phyloP scores from a whole-genome alignment of 192 early-diverging fungal genomes.

The Backusella luteola region DNA sequence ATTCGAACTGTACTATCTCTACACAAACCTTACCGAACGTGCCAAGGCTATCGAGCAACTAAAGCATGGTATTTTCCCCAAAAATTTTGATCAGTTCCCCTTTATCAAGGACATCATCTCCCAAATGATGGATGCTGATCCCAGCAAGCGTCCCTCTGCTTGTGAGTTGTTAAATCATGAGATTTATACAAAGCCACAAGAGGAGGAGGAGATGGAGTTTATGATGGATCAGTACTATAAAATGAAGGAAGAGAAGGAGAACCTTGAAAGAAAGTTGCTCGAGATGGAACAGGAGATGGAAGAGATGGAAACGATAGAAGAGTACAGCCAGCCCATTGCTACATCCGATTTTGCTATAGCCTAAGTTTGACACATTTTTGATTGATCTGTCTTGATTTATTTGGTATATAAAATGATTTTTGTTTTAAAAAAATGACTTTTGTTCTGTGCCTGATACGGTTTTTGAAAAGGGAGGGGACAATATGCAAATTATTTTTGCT shows the following conservation, averaged over 20 bases:
- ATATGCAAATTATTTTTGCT: too few relatives aligned
- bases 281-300: not conserved
- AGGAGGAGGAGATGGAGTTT: not conserved
- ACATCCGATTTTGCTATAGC: not conserved
- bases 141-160: conserved; percentile 64
- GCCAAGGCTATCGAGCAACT: conserved; percentile 79
- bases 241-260: not conserved
- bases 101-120: conserved; percentile 69
- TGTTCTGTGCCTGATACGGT: not conserved
- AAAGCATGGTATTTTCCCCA: conserved; percentile 59
- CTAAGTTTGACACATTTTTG: not conserved
- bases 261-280: not conserved
- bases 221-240: conserved; percentile 1
- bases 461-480: too few relatives aligned
- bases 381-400: not conserved
- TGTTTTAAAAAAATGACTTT: not conserved
- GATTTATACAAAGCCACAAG: conserved; percentile 35
- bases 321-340: not conserved
- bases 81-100: conserved; percentile 64
- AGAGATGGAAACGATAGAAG: not conserved
- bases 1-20: conserved; percentile 90
- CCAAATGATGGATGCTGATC: conserved; percentile 74
- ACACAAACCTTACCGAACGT: conserved; percentile 89
- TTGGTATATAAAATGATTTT: not conserved
- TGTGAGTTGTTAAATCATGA: conserved; percentile 70